Evolutionary conservation across 1,284 basidiomycete species (phyloP).

Genomic region (Microbotryum saponariae): DNA sequence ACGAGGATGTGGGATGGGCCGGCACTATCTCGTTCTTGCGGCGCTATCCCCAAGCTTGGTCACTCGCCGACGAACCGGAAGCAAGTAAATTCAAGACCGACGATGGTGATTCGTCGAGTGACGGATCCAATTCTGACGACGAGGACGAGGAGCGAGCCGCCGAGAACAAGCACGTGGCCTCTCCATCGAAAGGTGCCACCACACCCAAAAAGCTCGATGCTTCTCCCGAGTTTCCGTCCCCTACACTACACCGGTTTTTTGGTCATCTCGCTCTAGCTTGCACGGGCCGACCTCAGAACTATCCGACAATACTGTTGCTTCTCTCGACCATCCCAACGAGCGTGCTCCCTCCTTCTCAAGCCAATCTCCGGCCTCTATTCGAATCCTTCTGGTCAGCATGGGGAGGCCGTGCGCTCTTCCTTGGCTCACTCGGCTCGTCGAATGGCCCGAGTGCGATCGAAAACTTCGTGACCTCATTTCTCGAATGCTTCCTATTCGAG

Average conservation of each 20-base stretch:
- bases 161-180: neutral
- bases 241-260: constrained; percentile 48
- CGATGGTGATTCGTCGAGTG: neutral
- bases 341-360: constrained; percentile 41
- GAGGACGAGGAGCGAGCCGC: constrained; percentile 6
- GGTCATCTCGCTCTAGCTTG: constrained; percentile 67
- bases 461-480: constrained; percentile 59
- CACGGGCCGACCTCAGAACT: constrained; percentile 62
- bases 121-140: neutral
- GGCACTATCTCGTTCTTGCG: constrained; percentile 25
- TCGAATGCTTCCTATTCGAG: constrained; percentile 59
- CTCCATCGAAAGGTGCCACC: too few relatives aligned
- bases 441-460: constrained; percentile 44
- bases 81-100: neutral
- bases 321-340: constrained; percentile 65
- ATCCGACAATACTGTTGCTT: constrained; percentile 66
- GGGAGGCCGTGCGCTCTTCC: constrained; percentile 54
- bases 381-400: constrained; percentile 68
- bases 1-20: constrained; percentile 27
- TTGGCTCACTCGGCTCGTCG: constrained; percentile 48
- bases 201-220: too few relatives aligned
- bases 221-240: constrained; percentile 6
- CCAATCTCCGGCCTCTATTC: constrained; percentile 50
- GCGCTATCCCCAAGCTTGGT: constrained; percentile 38
- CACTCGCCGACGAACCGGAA: constrained; percentile 12